phyloP scores from a whole-genome alignment of 1,284 basidiomycete genomes.

The Trichosporon asahii region DNA sequence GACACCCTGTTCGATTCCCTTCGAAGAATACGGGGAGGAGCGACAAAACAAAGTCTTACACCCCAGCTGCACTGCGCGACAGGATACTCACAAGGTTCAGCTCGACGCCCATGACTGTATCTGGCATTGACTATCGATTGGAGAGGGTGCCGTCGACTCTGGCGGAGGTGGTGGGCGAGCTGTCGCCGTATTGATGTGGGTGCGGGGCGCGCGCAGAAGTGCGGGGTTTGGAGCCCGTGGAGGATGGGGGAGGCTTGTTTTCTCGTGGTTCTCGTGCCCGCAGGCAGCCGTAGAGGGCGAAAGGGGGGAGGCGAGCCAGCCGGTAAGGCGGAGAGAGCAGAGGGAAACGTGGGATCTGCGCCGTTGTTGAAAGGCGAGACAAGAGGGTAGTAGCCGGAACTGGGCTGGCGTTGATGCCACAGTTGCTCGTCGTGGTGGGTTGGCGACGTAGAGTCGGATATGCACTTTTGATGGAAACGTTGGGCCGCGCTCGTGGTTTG shows the following conservation, averaged over 20 bases:
- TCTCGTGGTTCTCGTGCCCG: not conserved
- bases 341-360: not conserved
- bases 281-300: not conserved
- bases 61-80: not conserved
- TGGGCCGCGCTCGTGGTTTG: too few relatives aligned
- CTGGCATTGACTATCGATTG: not conserved
- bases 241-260: not conserved
- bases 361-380: not conserved
- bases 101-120: conserved; percentile 5
- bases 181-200: not conserved
- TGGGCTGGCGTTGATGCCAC: too few relatives aligned
- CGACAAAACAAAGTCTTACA: not conserved
- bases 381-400: not conserved
- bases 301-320: not conserved
- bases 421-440: too few relatives aligned
- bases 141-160: not conserved
- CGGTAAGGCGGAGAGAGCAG: not conserved
- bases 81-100: not conserved
- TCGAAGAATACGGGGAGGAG: not conserved
- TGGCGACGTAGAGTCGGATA: not conserved
- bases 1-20: not conserved
- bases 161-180: not conserved
- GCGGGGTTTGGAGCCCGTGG: not conserved
- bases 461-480: not conserved
- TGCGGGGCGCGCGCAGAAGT: not conserved